Conservation (phyloP, 1,284 basidiomycete genomes). For the Puccinia sorghi region DNA sequence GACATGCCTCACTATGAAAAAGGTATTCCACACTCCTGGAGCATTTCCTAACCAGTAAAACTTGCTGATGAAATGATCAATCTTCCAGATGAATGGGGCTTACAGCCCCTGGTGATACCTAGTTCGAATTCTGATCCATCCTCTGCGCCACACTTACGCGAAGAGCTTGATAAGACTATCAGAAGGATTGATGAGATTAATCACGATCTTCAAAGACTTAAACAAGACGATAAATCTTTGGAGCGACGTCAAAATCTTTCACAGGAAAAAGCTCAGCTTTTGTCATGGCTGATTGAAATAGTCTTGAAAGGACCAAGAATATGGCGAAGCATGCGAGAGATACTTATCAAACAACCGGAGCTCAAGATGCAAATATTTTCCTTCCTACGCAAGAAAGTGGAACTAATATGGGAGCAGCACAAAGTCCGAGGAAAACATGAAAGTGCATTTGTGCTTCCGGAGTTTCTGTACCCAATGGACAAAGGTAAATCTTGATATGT, state of each 20-base stretch:
- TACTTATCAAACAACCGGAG: background rate
- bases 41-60: no score
- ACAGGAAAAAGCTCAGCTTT: background rate
- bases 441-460: background rate
- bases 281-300: slow-evolving; percentile 2
- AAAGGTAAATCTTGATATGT: slow-evolving; percentile 1
- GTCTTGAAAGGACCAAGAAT: background rate
- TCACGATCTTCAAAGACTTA: background rate
- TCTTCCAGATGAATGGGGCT: background rate
- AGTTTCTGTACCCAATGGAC: background rate
- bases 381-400: background rate
- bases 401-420: background rate
- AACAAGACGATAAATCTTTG: background rate
- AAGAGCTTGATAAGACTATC: background rate
- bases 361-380: background rate
- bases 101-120: background rate
- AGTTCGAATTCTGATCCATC: background rate
- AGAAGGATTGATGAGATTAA: background rate
- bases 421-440: background rate
- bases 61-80: background rate
- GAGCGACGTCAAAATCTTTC: background rate
- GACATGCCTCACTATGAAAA: background rate
- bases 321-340: slow-evolving; percentile 6
- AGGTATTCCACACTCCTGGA: background rate
- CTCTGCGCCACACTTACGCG: background rate